Base-by-base conservation (phyloP, 2,329 filamentous ascomycete species). In the Fusarium keratoplasticum region DNA sequence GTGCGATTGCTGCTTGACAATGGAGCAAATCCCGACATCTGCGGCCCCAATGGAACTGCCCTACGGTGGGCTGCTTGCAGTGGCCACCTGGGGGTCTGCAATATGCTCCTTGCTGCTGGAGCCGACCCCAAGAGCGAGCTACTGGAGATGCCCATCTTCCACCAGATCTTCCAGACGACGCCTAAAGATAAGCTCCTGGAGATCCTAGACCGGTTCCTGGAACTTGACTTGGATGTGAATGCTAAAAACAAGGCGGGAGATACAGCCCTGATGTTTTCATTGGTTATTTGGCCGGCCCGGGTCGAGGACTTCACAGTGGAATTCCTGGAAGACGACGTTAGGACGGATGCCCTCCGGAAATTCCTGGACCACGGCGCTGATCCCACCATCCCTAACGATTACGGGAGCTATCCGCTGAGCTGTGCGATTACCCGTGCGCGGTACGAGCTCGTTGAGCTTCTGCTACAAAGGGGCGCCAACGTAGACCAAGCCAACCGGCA, bases 141-240 rank as follows among this genome's bases (percentile, higher is more conserved):
- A 1, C 16, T 68, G 1, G 31, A 69, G 10, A 20, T 16, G 1
- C 63, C 66, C 13, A 57, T 67, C 5, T 18, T 67, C 2, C 7
- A 22, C 7, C 22, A 52, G 0, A 25, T 61, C 27, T 25, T 44
- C 29, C 5, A 18, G 18, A 0, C 0, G 13, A 3, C 27, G 5
- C 4, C 18, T 25, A 7, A 2, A 1, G 14, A 14, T 8, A 36
- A 6, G 5, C 47, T 52, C 10, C 47, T 52, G 0, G 2, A 3
- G 7, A 47, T 55, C 3, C 29, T 69, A 1, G 9, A 57, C 3
- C 10, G 36, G 5, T 35, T 69, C 7, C 10, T 69, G n/a, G 38
- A 69, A 9, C 47, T 62, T 9, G 29, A 38, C 22, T 5, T 67
- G 2, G 66, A 67, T 8, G 18, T 69, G 6, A 62, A 69, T 6